Evolutionary conservation across 441 rosid species (phyloP).

Genomic region (Mallotus repandus): DNA sequence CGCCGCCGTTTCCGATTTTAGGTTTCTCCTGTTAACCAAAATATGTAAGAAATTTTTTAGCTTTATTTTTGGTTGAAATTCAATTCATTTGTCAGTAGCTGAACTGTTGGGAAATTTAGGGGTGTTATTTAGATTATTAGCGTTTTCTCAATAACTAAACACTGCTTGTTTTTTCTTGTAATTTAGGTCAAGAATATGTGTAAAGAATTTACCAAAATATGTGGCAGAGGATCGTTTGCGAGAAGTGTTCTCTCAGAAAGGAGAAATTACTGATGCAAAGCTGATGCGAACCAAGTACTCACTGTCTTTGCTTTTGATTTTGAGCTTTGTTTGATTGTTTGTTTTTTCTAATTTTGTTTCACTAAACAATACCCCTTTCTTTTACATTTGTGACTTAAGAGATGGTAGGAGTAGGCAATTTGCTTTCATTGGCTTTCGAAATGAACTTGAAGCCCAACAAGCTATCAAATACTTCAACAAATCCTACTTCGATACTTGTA

Average conservation of each 20-base stretch:
- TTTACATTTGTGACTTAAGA: constrained; percentile 31
- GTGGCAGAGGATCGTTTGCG: constrained; percentile 61
- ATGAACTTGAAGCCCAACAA: constrained; percentile 67
- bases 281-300: constrained; percentile 62
- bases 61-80: no score
- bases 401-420: constrained; percentile 89
- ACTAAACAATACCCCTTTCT: neutral
- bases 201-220: constrained; percentile 72
- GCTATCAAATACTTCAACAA: constrained; percentile 77
- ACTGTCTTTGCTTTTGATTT: neutral
- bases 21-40: no score
- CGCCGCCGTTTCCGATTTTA: no score
- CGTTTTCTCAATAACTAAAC: no score
- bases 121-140: no score
- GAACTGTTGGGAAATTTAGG: no score
- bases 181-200: constrained; percentile 79
- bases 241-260: constrained; percentile 67
- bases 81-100: no score
- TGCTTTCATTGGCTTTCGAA: constrained; percentile 86
- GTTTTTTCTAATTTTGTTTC: neutral
- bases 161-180: constrained; percentile 1
- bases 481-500: constrained; percentile 62
- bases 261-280: constrained; percentile 79
- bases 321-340: neutral
- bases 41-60: no score